Evolutionary conservation across 495 filamentous ascomycete genomes (phyloP).

Genomic region (Trichoderma gamsii): DNA sequence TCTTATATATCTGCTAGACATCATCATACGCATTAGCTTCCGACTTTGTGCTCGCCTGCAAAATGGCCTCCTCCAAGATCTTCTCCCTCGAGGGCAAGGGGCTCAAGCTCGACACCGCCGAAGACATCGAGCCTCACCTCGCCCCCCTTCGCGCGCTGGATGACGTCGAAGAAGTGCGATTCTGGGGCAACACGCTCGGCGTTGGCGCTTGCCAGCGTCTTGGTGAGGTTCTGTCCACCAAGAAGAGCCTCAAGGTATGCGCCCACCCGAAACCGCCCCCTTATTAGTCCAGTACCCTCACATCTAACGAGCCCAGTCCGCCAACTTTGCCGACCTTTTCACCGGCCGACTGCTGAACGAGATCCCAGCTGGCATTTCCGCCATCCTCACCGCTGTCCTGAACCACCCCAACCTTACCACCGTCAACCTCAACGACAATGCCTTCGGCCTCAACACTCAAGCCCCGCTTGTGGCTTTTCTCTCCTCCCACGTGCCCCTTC

Average conservation of each 20-base stretch:
- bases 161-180: conserved; percentile 73
- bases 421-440: conserved; percentile 94
- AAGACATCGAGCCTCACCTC: conserved; percentile 82
- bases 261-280: neutral
- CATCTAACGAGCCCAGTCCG: conserved; percentile 44
- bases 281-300: conserved; percentile 21
- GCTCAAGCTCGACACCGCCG: conserved; percentile 82
- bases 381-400: conserved; percentile 78
- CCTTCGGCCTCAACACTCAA: conserved; percentile 89
- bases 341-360: conserved; percentile 89
- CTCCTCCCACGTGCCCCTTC: conserved; percentile 74
- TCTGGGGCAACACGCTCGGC: conserved; percentile 87
- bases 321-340: conserved; percentile 95
- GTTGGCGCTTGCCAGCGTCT: conserved; percentile 79
- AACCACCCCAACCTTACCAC: conserved; percentile 77
- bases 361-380: conserved; percentile 82
- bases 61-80: conserved; percentile 45
- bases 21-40: conserved; percentile 5
- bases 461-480: conserved; percentile 81
- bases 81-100: conserved; percentile 88
- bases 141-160: conserved; percentile 60
- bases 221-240: conserved; percentile 68
- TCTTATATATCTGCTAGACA: neutral
- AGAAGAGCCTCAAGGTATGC: conserved; percentile 68
- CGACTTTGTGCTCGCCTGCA: conserved; percentile 15